Evolutionary conservation across 2,329 filamentous ascomycete species (phyloP).

Genomic region (Phyllosticta capitalensis): DNA sequence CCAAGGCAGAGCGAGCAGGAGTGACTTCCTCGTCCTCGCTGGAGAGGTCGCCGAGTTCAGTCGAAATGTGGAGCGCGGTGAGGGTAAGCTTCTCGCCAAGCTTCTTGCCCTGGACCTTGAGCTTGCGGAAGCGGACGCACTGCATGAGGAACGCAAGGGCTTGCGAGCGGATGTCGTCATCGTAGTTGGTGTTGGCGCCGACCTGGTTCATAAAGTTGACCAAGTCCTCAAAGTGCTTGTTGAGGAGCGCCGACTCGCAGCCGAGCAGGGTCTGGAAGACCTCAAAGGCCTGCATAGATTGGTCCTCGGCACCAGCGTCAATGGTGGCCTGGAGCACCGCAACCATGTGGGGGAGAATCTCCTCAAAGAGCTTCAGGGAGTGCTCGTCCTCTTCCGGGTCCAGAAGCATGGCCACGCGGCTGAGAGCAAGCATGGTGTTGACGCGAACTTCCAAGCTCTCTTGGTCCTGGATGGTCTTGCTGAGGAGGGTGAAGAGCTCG

Average conservation of each 20-base stretch:
- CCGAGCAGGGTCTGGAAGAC: conserved; percentile 93
- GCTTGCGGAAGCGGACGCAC: conserved; percentile 80
- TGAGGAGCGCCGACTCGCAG: conserved; percentile 77
- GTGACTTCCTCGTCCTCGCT: conserved; percentile 75
- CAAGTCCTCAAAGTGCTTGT: conserved; percentile 78
- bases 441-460: conserved; percentile 87
- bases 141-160: conserved; percentile 91
- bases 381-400: conserved; percentile 77
- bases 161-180: conserved; percentile 81
- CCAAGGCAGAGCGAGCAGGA: conserved; percentile 74
- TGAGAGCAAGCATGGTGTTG: conserved; percentile 87
- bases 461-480: conserved; percentile 77
- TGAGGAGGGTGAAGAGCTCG: conserved; percentile 74
- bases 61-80: conserved; percentile 80
- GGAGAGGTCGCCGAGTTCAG: conserved; percentile 69
- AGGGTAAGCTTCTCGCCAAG: conserved; percentile 80
- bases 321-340: conserved; percentile 78
- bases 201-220: conserved; percentile 91
- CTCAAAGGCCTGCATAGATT: conserved; percentile 83
- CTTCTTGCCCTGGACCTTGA: conserved; percentile 87
- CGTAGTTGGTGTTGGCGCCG: conserved; percentile 62
- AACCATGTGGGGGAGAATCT: conserved; percentile 79
- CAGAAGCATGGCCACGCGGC: conserved; percentile 76
- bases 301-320: conserved; percentile 71
- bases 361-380: conserved; percentile 65